Conservation (phyloP, 2,329 filamentous ascomycete species). For the Colletotrichum salicis region DNA sequence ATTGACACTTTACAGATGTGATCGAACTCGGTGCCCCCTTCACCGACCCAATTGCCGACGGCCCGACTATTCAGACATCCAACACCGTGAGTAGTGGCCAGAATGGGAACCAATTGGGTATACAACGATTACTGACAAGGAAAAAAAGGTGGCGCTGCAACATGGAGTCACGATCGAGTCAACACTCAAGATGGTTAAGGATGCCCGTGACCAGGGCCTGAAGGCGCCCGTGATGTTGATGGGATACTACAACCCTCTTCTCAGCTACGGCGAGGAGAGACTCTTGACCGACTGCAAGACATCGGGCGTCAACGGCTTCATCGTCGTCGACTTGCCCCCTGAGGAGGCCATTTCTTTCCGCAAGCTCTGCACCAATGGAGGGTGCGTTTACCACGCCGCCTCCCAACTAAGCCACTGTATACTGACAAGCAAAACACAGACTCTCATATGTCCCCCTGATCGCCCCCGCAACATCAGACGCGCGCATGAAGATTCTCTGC, state of each 20-base stretch:
- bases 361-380: conserved; percentile 81
- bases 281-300: conserved; percentile 86
- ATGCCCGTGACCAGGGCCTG: conserved; percentile 81
- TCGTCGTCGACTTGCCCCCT: conserved; percentile 93
- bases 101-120: conserved; percentile 3
- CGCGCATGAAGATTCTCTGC: conserved; percentile 95
- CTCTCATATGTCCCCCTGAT: conserved; percentile 98
- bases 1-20: conserved; percentile 68
- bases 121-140: conserved; percentile 4
- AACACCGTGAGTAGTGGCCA: conserved; percentile 74
- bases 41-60: conserved; percentile 97
- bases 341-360: conserved; percentile 96
- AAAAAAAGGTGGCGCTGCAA: conserved; percentile 73
- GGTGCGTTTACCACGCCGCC: conserved; percentile 59
- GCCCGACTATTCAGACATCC: conserved; percentile 93
- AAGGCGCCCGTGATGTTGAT: conserved; percentile 89
- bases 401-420: background rate
- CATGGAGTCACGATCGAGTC: conserved; percentile 88
- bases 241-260: conserved; percentile 98
- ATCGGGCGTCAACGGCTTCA: conserved; percentile 93
- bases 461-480: conserved; percentile 90
- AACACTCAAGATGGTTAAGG: conserved; percentile 84
- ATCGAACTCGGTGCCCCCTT: conserved; percentile 97
- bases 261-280: conserved; percentile 92
- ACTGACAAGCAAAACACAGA: conserved; percentile 49